Base-by-base conservation (phyloP, 306 rosid species). In the Vigna reflexopilosa region DNA sequence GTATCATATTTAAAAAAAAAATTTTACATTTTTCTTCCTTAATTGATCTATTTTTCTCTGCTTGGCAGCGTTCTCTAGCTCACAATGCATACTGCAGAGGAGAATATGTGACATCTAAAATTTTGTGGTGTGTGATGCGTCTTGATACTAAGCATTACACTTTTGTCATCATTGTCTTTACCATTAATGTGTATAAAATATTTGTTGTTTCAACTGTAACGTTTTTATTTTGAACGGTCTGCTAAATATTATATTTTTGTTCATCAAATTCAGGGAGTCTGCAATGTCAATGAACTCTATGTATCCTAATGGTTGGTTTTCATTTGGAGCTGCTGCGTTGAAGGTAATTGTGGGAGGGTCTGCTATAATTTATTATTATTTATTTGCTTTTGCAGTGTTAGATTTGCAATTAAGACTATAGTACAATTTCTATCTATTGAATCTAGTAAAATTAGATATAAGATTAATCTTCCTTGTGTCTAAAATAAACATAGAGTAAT, bases 31-130 rank as follows among this genome's bases (percentile, higher is more conserved):
- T 63, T 49, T 7, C 45, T 32, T 3, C 13, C 70, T 79, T 49
- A 67, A 77, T 30, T 40, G 16, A 56, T 63, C 48, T 56, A 14
- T 14, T 63, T 65, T 78, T 54, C 76, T 78, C 67, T 65, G 54
- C 11, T 79, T 87, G 77, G 55, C 88, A 95, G 98, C 85, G 97
- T 62, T 87, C 98, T 63, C 96, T 95, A 78, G 98, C 98, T 57
- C 97, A 93, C 59, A 92, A 88, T 89, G 98, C 98, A n/a, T 95
- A 95, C 83, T 89, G 89, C 78, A 92, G 96, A 87, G 98, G 97
- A 82, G 98, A 95, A 50, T 95, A 89, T 73, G 88, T 84, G 85
- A 77, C 57, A 64, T 87, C 98, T 36, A 89, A 88, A 90, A 71
- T 76, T 71, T 81, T 92, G 70, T 86, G 89, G 89, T 83, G 11